Base-by-base conservation (phyloP, 305 asterid species). In the Fraxinus albicans region DNA sequence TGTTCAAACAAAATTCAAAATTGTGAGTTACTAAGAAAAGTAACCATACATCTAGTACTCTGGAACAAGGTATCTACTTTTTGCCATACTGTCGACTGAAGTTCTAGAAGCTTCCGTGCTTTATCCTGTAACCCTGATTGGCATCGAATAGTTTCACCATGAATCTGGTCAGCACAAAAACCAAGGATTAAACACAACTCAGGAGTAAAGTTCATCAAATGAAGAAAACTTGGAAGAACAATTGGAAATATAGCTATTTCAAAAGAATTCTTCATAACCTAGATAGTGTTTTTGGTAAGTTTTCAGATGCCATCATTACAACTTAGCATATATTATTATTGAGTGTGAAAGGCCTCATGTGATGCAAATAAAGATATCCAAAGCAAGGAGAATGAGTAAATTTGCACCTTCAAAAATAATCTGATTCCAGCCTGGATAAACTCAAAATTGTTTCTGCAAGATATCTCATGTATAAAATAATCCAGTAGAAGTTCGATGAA, bases 1-100 rank as follows among this genome's bases (percentile, higher is more conserved):
- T 69, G 75, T 25, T 19, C 27, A 80, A 50, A 76, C 74, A 50
- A 76, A 82, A 42, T 86, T 90, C 91, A 96, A 88, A 96, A 92
- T 44, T 93, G 98, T 34, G 99, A 91, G 89, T 92, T 94, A 79
- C 98, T 93, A 47, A 94, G 93, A 84, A 93, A 96, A 10, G 98
- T 77, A 77, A 96, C 91, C 95, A 93, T 87, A 86, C 99, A 96
- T 87, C 98, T 87, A 6, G 94, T 83, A 78, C 92, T 90, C 90
- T 96, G 98, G 84, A 96, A 92, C 87, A 94, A 77, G 84, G 85
- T 89, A 60, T 96, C 98, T 65, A 94, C 86, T 74, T 88, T 88
- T 82, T 91, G 98, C 99, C 99, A 96, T 44, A 90, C 93, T 35
- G 84, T 88, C 13, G 98, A 90, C 73, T 96, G 98, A 79, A 85